phyloP scores from a whole-genome alignment of 1,139 yeast genomes.

The Blastobotrys malaysiensis region DNA sequence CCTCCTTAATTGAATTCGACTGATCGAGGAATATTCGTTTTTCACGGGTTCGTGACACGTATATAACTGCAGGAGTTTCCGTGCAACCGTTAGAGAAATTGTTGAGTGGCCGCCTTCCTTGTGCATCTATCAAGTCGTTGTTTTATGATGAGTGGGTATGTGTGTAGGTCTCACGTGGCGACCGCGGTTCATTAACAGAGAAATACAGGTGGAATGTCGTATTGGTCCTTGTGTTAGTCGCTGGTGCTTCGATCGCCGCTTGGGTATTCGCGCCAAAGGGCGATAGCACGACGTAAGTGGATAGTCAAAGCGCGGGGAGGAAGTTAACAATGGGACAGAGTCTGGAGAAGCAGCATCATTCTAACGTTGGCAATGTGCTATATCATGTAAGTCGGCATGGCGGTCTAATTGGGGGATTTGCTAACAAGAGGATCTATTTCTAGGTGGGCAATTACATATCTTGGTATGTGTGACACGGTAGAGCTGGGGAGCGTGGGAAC shows the following conservation, averaged over 20 bases:
- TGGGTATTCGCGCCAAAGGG: constrained; percentile 60
- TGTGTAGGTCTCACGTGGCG: neutral
- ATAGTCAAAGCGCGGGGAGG: too few relatives aligned
- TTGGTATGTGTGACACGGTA: constrained; percentile 25
- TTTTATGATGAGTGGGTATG: constrained; percentile 12
- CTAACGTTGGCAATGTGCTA: constrained; percentile 82
- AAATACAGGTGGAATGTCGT: constrained; percentile 62
- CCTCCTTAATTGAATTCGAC: neutral
- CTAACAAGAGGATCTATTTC: constrained; percentile 8
- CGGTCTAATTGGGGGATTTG: neutral
- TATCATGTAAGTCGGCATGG: constrained; percentile 50
- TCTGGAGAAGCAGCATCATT: constrained; percentile 86
- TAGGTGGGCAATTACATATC: constrained; percentile 76
- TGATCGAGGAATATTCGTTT: neutral
- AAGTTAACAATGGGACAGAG: constrained; percentile 38
- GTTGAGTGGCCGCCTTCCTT: neutral
- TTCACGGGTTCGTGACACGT: neutral
- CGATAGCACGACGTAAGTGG: constrained; percentile 42
- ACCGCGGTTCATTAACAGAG: neutral
- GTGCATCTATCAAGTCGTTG: neutral
- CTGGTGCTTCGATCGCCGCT: constrained; percentile 54
- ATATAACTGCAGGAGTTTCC: neutral
- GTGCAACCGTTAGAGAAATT: neutral
- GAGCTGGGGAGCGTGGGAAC: neutral
- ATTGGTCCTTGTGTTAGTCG: constrained; percentile 56